Evolutionary conservation across 1,139 yeast species (phyloP).

Genomic region (Kodamaea anthophila): DNA sequence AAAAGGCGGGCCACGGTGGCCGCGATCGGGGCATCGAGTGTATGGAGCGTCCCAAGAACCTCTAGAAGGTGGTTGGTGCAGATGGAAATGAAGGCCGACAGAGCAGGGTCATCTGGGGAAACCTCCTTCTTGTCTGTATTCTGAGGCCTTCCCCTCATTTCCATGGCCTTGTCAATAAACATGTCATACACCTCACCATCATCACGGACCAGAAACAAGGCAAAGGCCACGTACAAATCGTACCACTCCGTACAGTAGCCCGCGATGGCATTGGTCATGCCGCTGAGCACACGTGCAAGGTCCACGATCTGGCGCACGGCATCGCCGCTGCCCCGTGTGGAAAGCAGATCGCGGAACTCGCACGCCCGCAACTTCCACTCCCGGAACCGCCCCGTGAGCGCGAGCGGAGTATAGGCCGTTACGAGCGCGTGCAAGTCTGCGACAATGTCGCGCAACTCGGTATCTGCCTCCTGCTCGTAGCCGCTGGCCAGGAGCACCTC

Average conservation of each 20-base stretch:
- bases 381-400: constrained; percentile 37
- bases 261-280: constrained; percentile 48
- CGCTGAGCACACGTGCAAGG: constrained; percentile 42
- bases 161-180: constrained; percentile 27
- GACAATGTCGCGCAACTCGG: constrained; percentile 34
- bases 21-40: constrained; percentile 61
- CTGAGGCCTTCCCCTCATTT: no score
- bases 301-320: constrained; percentile 35
- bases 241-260: constrained; percentile 58
- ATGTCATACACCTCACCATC: constrained; percentile 28
- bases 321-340: constrained; percentile 19
- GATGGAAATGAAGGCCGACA: constrained; percentile 43
- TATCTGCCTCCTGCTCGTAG: constrained; percentile 24
- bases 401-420: constrained; percentile 35
- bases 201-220: constrained; percentile 54
- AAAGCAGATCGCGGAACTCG: constrained; percentile 40
- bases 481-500: constrained; percentile 39
- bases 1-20: constrained; percentile 60
- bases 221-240: constrained; percentile 58
- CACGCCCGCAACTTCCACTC: constrained; percentile 49
- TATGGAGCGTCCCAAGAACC: constrained; percentile 56
- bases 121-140: constrained; percentile 29
- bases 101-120: constrained; percentile 17
- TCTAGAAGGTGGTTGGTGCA: constrained; percentile 53
- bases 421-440: constrained; percentile 41